Evolutionary conservation across 2,329 filamentous ascomycete species (phyloP), one percentile per base, ranked within the genome.

Genomic region (Curvularia eragrostidis): DNA sequence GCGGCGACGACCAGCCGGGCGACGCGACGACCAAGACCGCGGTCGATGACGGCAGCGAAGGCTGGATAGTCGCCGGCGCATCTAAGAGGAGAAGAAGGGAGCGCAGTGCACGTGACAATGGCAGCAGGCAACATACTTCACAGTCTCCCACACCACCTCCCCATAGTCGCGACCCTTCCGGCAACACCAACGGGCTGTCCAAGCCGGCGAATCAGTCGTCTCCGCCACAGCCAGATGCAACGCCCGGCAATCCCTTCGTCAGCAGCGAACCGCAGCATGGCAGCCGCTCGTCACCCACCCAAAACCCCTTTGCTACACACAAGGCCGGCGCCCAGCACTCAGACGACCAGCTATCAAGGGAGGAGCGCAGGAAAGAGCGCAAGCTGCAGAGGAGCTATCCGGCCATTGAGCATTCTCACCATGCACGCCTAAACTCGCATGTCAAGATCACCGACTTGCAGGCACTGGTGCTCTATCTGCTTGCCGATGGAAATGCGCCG

Each of bases 371-470:
- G 39, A 75, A 73, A 43, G 66, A 72, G 53, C 69, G 70, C 54
- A 73, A 72, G 62, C 65, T 70, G 28, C 69, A 72, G 46, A 66
- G 67, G 23, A 68, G 69, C 54, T 76, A 77, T 49, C 74, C 74
- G 2, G 60, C 79, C 23, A 80, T 88, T 44, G 80, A 78, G 10
- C 84, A 86, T 62, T 80, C 81, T 1, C 74, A 81, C 9, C 79
- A 83, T 55, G 80, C 84, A n/a, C 81, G 80, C 21, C 72, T 87
- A 39, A 80, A 86, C 59, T 79, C 80, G 12, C 82, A 81, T 39
- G 82, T 88, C 56, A 85, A 83, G 50, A 81, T 88, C 52, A 77
- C 79, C 47, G 85, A 88, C 64, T 71, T 89, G 18, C 86, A 88
- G 67, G 78, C 80, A 19, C 75, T 89, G 28, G 77, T 69, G 32